Conservation (phyloP, 495 filamentous ascomycete genomes). For the Podospora anserina region DNA sequence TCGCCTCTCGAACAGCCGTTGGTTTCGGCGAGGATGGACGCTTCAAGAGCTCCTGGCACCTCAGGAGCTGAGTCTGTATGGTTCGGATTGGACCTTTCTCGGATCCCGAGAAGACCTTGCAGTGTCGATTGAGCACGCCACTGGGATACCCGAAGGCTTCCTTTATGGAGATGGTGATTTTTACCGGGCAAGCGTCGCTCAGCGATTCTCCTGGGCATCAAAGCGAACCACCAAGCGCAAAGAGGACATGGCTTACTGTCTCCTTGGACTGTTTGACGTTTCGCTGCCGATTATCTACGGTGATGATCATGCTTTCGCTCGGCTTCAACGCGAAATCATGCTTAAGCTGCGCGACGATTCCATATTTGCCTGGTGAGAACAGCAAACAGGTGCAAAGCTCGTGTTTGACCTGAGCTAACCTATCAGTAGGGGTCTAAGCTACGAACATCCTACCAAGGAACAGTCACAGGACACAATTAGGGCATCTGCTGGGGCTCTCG, state of each 20-base stretch:
- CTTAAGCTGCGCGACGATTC: neutral
- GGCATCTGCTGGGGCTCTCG: neutral
- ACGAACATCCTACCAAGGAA: neutral
- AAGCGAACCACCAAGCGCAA: conserved; percentile 27
- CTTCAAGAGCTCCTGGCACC: conserved; percentile 16
- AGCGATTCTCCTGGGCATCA: conserved; percentile 38
- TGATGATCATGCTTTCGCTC: conserved; percentile 26
- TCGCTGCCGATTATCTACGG: conserved; percentile 45
- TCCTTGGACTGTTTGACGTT: conserved; percentile 42
- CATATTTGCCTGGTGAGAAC: conserved; percentile 2
- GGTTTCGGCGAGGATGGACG: conserved; percentile 18
- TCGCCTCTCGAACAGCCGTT: neutral
- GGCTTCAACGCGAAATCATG: conserved; percentile 5
- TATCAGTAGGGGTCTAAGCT: neutral
- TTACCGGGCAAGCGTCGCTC: conserved; percentile 8
- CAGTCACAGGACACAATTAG: neutral
- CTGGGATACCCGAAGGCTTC: conserved; percentile 6
- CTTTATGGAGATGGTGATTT: conserved; percentile 3
- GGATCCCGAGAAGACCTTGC: conserved; percentile 2
- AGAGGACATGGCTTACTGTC: conserved; percentile 43
- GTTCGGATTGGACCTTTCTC: neutral
- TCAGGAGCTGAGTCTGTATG: neutral
- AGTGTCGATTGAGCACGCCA: neutral
- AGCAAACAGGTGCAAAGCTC: neutral
- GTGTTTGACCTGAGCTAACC: neutral